Conservation (phyloP, 148 eudicot species). For the Rhododendron mucronatum region DNA sequence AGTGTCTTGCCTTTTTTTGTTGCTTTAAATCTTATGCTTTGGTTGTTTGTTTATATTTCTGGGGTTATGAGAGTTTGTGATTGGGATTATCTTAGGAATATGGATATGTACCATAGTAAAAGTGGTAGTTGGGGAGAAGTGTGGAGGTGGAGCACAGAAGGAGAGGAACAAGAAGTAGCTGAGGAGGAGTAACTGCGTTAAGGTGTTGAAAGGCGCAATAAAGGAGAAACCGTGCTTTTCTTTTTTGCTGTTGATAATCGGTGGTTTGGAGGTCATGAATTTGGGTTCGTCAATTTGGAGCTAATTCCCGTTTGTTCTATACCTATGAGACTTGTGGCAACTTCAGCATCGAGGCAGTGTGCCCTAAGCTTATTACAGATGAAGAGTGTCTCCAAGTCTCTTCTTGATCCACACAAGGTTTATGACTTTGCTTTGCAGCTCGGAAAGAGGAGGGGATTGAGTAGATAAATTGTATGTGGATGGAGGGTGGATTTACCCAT, state of each 20-base stretch:
- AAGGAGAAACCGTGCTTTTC: neutral
- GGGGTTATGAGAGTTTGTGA: neutral
- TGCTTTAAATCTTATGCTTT: neutral
- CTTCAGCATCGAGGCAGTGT: too few relatives aligned
- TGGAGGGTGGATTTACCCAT: neutral
- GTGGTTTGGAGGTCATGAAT: neutral
- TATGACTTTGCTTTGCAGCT: neutral
- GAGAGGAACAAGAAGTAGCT: conserved; percentile 28
- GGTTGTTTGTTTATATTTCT: neutral
- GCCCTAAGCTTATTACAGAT: too few relatives aligned
- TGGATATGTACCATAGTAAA: neutral
- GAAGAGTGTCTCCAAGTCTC: conserved; percentile 25
- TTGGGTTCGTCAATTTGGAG: conserved; percentile 33
- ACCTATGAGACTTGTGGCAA: neutral
- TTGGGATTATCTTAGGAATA: neutral
- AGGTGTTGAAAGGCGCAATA: conserved; percentile 28
- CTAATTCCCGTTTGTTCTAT: conserved; percentile 31
- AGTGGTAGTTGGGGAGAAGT: neutral
- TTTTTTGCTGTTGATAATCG: neutral
- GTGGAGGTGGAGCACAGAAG: conserved; percentile 6
- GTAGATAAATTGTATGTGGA: neutral
- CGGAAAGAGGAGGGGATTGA: neutral
- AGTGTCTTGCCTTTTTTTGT: neutral
- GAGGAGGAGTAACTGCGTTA: conserved; percentile 18
- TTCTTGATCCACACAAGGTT: neutral